Percentiles rank a stretch among this genome's conserved stretches.
Conservation (phyloP, 371 early-diverging fungal genomes). For the Dichotomocladium elegans region DNA sequence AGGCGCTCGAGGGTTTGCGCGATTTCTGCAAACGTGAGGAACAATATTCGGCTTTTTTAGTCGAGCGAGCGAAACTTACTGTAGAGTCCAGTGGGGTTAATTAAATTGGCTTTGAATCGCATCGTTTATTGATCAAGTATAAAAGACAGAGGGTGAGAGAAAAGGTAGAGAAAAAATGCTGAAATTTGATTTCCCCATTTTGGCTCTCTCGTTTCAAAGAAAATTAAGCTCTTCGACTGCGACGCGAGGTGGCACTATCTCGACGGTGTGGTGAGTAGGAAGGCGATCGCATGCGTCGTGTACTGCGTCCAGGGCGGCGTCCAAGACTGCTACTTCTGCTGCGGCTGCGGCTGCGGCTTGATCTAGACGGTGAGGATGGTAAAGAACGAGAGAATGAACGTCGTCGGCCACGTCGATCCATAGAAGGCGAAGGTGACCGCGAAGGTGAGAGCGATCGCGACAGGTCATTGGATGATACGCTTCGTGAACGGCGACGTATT, state of each 20-base stretch:
- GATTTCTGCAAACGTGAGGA: conserved; percentile 18
- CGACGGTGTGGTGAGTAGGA: not conserved
- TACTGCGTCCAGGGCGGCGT: not conserved
- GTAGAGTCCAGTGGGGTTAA: conserved; percentile 24
- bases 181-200: not conserved
- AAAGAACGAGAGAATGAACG: not conserved
- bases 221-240: not conserved
- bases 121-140: conserved; percentile 7
- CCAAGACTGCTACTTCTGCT: not conserved
- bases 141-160: no score
- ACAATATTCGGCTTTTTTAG: not conserved
- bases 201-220: not conserved
- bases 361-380: not conserved
- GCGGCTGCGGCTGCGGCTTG: not conserved
- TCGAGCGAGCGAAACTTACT: conserved; percentile 8
- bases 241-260: not conserved
- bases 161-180: not conserved
- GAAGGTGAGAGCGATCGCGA: no score
- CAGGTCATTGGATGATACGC: no score
- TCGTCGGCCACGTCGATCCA: not conserved
- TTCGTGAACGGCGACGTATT: no score
- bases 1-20: conserved; percentile 36
- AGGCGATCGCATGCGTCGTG: no score
- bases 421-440: no score
- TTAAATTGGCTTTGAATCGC: conserved; percentile 26